Base-by-base conservation (phyloP, 1,139 yeast genomes). In the Kodamaea sp. region DNA sequence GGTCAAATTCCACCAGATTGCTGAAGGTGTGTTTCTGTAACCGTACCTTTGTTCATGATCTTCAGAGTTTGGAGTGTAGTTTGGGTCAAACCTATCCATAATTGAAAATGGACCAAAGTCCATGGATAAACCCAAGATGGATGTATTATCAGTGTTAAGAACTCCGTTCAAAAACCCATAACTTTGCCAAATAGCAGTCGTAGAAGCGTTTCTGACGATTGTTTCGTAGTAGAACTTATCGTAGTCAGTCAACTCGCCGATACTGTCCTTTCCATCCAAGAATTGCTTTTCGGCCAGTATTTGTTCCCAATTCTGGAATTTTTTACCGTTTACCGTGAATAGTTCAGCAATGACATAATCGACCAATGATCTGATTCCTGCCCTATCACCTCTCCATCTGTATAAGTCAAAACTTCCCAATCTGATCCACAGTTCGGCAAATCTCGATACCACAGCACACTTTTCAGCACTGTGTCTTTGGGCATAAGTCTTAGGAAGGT, bases 51-150 rank as follows among this genome's bases (percentile, higher is more conserved):
- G 58, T 35, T 70, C 66, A 31, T 74, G 77, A 55, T 92, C 98
- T 54, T 89, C 97, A 35, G 89, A 90, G 53, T 92, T 92, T 2
- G 97, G 94, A 0, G 97, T 85, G 54, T 76, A 90, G 34, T 73
- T 60, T 6, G 95, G 90, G 51, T 88, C 82, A 55, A 83, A 92
- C 37, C 77, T 78, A 53, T 90, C 97, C 80, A 85, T 71, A 36
- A 89, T 85, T 15, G 95, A 85, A 63, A 87, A 92, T 1, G 98
- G 98, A 4, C 98, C 98, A 57, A 83, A 92, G 59, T 92, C 98
- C 61, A 92, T 78, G 0, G 96, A 79, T 11, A 90, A 66, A 0
- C 98, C 98, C 28, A 83, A 55, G 6, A 92, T 70, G 0, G 96
- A 87, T 0, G 96, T 88, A 54, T 92, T 92, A 55, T 92, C 98